Base-by-base conservation (phyloP, 2,329 filamentous ascomycete species). In the Elsinoe arachidis region DNA sequence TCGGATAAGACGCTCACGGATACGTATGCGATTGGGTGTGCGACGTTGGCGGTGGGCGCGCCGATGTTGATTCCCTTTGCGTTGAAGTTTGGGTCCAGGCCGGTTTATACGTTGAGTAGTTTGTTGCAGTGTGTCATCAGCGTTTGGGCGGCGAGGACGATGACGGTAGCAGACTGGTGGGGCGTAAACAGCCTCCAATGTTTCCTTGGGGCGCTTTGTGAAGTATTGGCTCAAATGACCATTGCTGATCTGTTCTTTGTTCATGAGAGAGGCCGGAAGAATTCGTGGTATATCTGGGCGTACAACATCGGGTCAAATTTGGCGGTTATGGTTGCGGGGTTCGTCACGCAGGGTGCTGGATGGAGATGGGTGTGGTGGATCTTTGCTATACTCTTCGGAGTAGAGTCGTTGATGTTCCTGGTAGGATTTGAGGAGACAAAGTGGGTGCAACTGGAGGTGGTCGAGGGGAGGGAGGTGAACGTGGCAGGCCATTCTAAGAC, bases 281-380 rank as follows among this genome's bases (percentile, higher is more conserved):
- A 80, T 58, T 68, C 66, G 0, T 68, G 77, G 10, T 80, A 76
- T 59, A 65, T 75, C 57, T 74, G 69, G 59, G 69, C 72, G 38
- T 69, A 47, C 0, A 65, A 66, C 41, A 61, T 67, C 3, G 65
- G 68, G 14, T 41, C 67, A 1, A 73, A 68, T 5, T 64, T 79
- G 1, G 70, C 68, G 0, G 69, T 73, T 0, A 63, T 77, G 5
- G 68, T 70, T 19, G 65, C 74, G 6, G 74, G 74, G 15, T 76
- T 71, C 60, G 65, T 75, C n/a, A 70, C 71, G 0, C 62, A 66
- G 0, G 63, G 65, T 1, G 70, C 75, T 61, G 76, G 75, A 0
- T 81, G 78, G 78, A 67, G 76, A 11, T 80, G 75, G 75, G 68
- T 74, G 1, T 79, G 71, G 70, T 78, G 75, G 75, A 78, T 72